Evolutionary conservation across 1,284 basidiomycete species (phyloP), one percentile per base, ranked within the genome.

Genomic region (Rhodofomes roseus): DNA sequence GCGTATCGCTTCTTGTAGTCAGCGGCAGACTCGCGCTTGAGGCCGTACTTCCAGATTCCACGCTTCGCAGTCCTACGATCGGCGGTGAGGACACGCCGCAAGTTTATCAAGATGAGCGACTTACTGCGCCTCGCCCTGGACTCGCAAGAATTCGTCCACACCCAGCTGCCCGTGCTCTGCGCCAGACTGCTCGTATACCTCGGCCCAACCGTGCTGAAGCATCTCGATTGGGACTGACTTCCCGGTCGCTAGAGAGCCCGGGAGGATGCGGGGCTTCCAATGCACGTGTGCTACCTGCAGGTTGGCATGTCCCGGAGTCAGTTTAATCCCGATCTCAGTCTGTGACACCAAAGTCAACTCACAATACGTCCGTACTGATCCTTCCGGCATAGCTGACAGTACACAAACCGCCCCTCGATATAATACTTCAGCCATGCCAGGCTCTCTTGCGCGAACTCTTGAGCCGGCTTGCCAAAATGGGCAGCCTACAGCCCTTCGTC

Each of bases 331-430:
- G 2, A 39, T 34, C 27, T 22, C n/a, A 25, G 18, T 11, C 46
- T 12, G 27, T 7, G n/a, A n/a, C n/a, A 22, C 27, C 41, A 22
- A 2, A 9, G 50, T 44, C 8, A 6, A n/a, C 48, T 74, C 66
- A 95, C 94, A 16, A 93, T 81, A 4, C 94, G 86, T 1, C 78
- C 77, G 68, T 96, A 96, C 65, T 94, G 93, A 70, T 96, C 95
- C 58, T 84, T 86, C 5, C 84, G 77, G 37, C 92, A 62, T 3
- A 95, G 71, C 65, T 93, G 87, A 63, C 89, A 89, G 58, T 84
- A 85, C 0, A 93, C 74, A 0, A 73, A 77, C 63, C 80, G 80
- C n/a, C 88, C 81, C 23, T 79, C 71, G 60, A 90, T 71, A 39
- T 77, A 72, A n/a, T 73, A 63, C 62, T 81, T 84, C 5, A 96